Conservation (phyloP, 768 basidiomycete species). For the Sporobolomyces phaffii region DNA sequence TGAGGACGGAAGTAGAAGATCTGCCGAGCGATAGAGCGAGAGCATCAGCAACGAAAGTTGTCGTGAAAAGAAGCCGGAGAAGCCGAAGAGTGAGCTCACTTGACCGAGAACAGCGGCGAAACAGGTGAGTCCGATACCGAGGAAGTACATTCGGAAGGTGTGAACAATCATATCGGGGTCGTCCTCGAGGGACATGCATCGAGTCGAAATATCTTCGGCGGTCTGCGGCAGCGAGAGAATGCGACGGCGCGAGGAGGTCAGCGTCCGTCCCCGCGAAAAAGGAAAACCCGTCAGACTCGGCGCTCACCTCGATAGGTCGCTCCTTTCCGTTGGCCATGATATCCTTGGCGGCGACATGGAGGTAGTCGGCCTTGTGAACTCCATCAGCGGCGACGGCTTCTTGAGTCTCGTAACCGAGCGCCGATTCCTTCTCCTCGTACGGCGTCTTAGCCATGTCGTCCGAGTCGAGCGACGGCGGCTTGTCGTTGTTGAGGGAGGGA, state of each 20-base stretch:
- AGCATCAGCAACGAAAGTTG: not conserved
- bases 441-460: slow-evolving; percentile 5
- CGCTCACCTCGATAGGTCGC: slow-evolving; percentile 35
- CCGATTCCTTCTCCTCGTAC: slow-evolving; percentile 23
- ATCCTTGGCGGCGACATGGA: slow-evolving; percentile 11
- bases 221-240: not conserved
- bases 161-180: slow-evolving; percentile 33
- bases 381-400: not conserved
- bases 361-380: slow-evolving; percentile 8
- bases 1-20: slow-evolving; percentile 51
- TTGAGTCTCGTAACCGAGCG: not conserved
- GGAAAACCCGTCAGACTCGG: too few relatives aligned
- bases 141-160: slow-evolving; percentile 44
- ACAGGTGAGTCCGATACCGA: slow-evolving; percentile 42
- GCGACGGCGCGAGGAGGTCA: not conserved
- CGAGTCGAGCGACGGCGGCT: slow-evolving; percentile 2
- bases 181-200: slow-evolving; percentile 38
- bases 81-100: not conserved
- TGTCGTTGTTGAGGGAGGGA: slow-evolving; percentile 11
- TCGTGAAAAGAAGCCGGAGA: slow-evolving; percentile 21
- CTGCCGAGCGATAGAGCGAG: slow-evolving; percentile 43
- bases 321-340: slow-evolving; percentile 38
- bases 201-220: slow-evolving; percentile 32
- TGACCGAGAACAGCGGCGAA: slow-evolving; percentile 43
- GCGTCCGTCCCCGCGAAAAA: too few relatives aligned